Evolutionary conservation across 495 filamentous ascomycete species (phyloP).

Genomic region (Annulohypoxylon maeteangense): DNA sequence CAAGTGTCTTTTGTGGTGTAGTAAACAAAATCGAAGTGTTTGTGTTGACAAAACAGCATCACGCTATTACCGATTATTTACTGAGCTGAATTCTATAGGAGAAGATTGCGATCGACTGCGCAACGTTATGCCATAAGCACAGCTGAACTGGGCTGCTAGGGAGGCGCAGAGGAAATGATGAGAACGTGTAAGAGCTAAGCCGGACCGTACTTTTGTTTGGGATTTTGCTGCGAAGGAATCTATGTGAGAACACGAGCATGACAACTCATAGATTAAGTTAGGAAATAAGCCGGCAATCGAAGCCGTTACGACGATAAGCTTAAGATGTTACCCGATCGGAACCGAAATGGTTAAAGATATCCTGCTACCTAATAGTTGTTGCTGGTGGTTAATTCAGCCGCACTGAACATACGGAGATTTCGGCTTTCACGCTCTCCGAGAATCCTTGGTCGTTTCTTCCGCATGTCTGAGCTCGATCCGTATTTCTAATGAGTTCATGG

Average conservation of each 20-base stretch:
- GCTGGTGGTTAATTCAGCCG: background rate
- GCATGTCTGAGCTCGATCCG: background rate
- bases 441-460: background rate
- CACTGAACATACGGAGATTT: slow-evolving; percentile 5
- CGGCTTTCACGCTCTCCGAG: slow-evolving; percentile 5
- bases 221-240: background rate
- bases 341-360: slow-evolving; percentile 2
- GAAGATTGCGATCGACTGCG: background rate
- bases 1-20: background rate
- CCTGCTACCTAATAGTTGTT: background rate
- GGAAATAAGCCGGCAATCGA: slow-evolving; percentile 1
- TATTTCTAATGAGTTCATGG: slow-evolving; percentile 15
- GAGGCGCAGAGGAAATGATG: background rate
- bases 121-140: background rate
- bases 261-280: background rate
- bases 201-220: background rate
- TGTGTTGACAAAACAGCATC: background rate
- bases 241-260: background rate
- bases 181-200: background rate
- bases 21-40: background rate
- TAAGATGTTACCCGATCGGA: background rate
- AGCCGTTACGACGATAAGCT: background rate
- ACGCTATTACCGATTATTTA: background rate
- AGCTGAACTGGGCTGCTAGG: background rate
- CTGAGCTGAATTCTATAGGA: background rate